A percentile compares a stretch with the other conserved stretches of the same genome.
phyloP scores from a whole-genome alignment of 2,329 filamentous ascomycete genomes.

The Leptographium procerum region DNA sequence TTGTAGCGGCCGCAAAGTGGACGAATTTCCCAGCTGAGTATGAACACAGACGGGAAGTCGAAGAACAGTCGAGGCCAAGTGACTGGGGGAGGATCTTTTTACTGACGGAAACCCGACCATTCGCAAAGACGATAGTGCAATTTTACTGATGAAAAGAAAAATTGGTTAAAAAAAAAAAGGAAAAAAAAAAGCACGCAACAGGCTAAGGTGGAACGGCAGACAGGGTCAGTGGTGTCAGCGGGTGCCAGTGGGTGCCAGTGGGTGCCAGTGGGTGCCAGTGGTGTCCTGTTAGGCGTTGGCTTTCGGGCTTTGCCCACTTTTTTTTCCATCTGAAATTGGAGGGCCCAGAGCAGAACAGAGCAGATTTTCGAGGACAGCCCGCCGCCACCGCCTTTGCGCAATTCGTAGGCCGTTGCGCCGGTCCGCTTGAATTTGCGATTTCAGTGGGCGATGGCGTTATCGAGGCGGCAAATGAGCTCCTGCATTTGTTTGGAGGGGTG shows the following conservation, averaged over 20 bases:
- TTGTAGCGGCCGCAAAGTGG: neutral
- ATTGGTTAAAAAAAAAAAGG: neutral
- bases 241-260: too few species aligned
- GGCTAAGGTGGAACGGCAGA: neutral
- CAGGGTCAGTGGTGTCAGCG: too few species aligned
- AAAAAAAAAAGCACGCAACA: slow-evolving; percentile 10
- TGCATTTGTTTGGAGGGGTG: too few species aligned
- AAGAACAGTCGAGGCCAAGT: neutral
- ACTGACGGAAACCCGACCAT: neutral
- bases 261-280: too few species aligned
- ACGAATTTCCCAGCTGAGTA: neutral
- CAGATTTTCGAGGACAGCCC: neutral
- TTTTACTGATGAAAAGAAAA: neutral
- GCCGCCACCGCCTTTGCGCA: neutral
- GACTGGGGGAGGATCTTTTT: neutral
- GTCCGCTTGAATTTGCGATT: neutral
- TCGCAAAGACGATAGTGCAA: neutral
- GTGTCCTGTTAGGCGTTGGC: too few species aligned
- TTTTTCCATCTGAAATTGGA: neutral
- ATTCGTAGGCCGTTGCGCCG: too few species aligned
- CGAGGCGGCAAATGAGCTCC: neutral
- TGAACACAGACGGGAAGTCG: neutral
- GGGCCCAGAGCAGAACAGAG: too few species aligned
- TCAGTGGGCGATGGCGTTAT: neutral
- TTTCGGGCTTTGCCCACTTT: neutral